These are phyloP conservation scores for Cyclotella atomus DNA, from an alignment of 108 stramenopile genomes.

Conservation along the genomic window DNA sequence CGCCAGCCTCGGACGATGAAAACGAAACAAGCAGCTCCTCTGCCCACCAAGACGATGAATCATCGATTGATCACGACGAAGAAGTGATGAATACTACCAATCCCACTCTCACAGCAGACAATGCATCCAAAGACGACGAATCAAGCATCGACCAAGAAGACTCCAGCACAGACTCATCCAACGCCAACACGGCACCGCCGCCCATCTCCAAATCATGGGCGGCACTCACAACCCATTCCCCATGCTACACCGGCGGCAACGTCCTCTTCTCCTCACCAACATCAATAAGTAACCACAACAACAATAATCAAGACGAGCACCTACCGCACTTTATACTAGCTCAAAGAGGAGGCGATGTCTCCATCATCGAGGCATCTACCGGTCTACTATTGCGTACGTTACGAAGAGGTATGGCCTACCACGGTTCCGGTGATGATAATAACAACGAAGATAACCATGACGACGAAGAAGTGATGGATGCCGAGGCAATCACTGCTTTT, in stretches of 20 bases:
- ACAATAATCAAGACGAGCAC: too few species aligned
- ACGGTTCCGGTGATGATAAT: slow-evolving; percentile 22
- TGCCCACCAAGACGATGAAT: too few species aligned
- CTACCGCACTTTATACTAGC: slow-evolving; percentile 67
- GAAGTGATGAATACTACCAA: too few species aligned
- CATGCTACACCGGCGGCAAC: slow-evolving; percentile 83
- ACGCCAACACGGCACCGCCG: not conserved
- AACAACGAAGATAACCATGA: slow-evolving; percentile 79
- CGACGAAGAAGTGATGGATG: slow-evolving; percentile 75
- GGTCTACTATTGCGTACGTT: slow-evolving; percentile 58
- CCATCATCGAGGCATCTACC: slow-evolving; percentile 71
- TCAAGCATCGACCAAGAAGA: not conserved
- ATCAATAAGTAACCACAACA: too few species aligned
- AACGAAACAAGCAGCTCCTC: too few species aligned
- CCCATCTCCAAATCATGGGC: slow-evolving; percentile 88
- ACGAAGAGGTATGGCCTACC: slow-evolving; percentile 37
- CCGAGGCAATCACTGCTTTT: slow-evolving; percentile 81
- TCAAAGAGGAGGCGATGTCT: slow-evolving; percentile 81
- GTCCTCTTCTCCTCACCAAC: slow-evolving; percentile 60
- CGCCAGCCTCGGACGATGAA: not conserved
- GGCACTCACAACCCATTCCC: slow-evolving; percentile 65
- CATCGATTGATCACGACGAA: too few species aligned
- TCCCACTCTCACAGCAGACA: not conserved
- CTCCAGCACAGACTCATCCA: not conserved
- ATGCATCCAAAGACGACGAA: not conserved